A percentile compares a stretch with the other conserved stretches of the same genome.
Evolutionary conservation across 202 grass and related monocot species (phyloP).

Genomic region (Digitaria exilis): DNA sequence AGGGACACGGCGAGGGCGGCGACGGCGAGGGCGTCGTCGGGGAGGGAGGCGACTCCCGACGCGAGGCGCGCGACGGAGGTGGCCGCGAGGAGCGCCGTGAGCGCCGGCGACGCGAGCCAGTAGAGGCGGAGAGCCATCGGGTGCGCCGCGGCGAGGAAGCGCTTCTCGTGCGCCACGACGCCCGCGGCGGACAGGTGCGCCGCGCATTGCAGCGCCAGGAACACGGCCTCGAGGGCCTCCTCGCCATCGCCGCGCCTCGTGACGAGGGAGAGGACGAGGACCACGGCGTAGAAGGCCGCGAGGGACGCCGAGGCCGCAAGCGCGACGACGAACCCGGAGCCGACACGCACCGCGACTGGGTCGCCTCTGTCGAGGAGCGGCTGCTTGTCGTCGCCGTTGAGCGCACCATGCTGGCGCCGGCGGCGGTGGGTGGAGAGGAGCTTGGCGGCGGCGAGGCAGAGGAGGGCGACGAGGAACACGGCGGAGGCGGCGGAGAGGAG

Average conservation of each 20-base stretch:
- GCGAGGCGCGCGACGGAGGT: slow-evolving; percentile 57
- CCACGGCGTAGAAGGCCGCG: slow-evolving; percentile 49
- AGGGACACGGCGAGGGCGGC: slow-evolving; percentile 57
- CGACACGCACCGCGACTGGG: slow-evolving; percentile 7
- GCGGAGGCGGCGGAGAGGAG: slow-evolving; percentile 51
- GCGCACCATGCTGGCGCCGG: neutral
- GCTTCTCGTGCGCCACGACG: slow-evolving; percentile 63
- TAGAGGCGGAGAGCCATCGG: slow-evolving; percentile 69
- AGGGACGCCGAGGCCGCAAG: slow-evolving; percentile 50
- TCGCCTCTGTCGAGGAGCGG: slow-evolving; percentile 42
- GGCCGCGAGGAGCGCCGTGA: slow-evolving; percentile 55
- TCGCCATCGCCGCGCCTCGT: too few species aligned
- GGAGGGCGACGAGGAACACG: slow-evolving; percentile 50
- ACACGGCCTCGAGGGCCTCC: slow-evolving; percentile 42
- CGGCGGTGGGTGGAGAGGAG: slow-evolving; percentile 17
- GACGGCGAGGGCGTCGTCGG: slow-evolving; percentile 60
- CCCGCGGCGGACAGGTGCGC: slow-evolving; percentile 56
- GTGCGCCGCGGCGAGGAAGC: slow-evolving; percentile 55
- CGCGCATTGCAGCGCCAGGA: slow-evolving; percentile 69
- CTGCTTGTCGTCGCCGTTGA: slow-evolving; percentile 48
- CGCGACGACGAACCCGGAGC: slow-evolving; percentile 48
- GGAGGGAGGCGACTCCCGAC: slow-evolving; percentile 12
- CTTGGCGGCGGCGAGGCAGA: slow-evolving; percentile 35
- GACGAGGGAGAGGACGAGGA: slow-evolving; percentile 43
- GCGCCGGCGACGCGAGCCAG: slow-evolving; percentile 56